phyloP scores from a whole-genome alignment of 257 asterid genomes.

The Agastache rugosa region DNA sequence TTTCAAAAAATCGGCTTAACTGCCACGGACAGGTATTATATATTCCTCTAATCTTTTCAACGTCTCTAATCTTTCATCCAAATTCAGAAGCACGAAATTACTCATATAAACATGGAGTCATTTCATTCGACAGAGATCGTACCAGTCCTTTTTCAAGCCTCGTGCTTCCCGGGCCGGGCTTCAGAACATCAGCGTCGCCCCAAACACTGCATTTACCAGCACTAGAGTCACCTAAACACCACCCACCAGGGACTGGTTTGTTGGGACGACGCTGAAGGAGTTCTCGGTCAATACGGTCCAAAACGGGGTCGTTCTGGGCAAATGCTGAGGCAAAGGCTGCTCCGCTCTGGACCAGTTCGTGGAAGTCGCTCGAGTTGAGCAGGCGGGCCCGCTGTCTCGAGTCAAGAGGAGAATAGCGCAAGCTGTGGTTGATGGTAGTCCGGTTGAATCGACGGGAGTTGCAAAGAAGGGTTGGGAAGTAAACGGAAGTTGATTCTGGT shows the following conservation, averaged over 20 bases:
- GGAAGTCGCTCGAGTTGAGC: conserved; percentile 64
- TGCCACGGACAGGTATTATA: neutral
- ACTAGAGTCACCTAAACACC: conserved; percentile 78
- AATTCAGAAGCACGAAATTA: neutral
- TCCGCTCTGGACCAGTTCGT: conserved; percentile 66
- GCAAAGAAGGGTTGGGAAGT: conserved; percentile 91
- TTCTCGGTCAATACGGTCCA: conserved; percentile 71
- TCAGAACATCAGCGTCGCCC: conserved; percentile 88
- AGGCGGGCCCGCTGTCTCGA: conserved; percentile 41
- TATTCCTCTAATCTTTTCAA: conserved; percentile 11
- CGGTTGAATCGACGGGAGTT: conserved; percentile 69
- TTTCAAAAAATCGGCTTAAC: conserved; percentile 25
- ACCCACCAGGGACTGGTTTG: conserved; percentile 79
- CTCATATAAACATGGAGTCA: conserved; percentile 39
- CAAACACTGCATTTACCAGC: conserved; percentile 58
- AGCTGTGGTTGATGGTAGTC: conserved; percentile 74
- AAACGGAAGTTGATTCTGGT: conserved; percentile 64
- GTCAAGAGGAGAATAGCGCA: conserved; percentile 57
- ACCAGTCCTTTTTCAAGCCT: conserved; percentile 68
- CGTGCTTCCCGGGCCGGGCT: conserved; percentile 72
- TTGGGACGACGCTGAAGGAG: conserved; percentile 53
- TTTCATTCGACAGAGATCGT: conserved; percentile 49
- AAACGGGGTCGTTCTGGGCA: conserved; percentile 52
- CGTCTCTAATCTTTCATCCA: conserved; percentile 9
- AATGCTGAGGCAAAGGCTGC: conserved; percentile 81